Evolutionary conservation across 345 rosid genomes (phyloP), one percentile per base, ranked within the genome.

Genomic region (Boechera retrofracta): DNA sequence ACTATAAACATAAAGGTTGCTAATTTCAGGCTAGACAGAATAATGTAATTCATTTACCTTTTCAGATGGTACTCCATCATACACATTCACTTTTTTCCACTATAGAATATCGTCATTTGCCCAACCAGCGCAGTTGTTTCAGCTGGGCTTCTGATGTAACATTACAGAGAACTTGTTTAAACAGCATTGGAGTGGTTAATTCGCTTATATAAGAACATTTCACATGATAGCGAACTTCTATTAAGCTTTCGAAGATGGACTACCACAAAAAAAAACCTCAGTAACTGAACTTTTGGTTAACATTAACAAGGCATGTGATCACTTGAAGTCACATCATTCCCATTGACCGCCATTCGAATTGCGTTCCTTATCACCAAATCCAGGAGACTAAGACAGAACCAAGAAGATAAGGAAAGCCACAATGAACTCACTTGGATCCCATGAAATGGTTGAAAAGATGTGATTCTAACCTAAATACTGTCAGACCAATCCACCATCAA

Each of bases 51-150:
- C 64, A 49, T 56, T 87, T 86, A 94, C 98, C 96, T 89, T 91
- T 79, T 87, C 90, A 56, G 85, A 82, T 31, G 91, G 84, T 74
- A 94, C 86, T 44, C 87, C 89, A 72, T 91, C 91, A 77, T 88
- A 94, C 45, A 89, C 98, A 69, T 89, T 91, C 77, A 91, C 89
- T 85, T 89, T 21, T 21, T 92, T 31, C 98, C 98, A 47, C 89
- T 76, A 79, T 91, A 91, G 83, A 94, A 89, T 74, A 94, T 89
- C 0, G 97, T 86, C 98, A 94, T 88, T 78, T 91, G 96, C 79
- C 85, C 89, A 63, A 67, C 56, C 3, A 51, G 28, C 58, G 78
- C 83, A 79, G 78, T 84, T 33, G 82, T 64, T 53, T 81, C 86
- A 77, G 73, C 81, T 1, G 81, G 79, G 76, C 84, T 79, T 77